Base-by-base conservation (phyloP, 805 yeast genomes). In the Blastobotrys attinorum region DNA sequence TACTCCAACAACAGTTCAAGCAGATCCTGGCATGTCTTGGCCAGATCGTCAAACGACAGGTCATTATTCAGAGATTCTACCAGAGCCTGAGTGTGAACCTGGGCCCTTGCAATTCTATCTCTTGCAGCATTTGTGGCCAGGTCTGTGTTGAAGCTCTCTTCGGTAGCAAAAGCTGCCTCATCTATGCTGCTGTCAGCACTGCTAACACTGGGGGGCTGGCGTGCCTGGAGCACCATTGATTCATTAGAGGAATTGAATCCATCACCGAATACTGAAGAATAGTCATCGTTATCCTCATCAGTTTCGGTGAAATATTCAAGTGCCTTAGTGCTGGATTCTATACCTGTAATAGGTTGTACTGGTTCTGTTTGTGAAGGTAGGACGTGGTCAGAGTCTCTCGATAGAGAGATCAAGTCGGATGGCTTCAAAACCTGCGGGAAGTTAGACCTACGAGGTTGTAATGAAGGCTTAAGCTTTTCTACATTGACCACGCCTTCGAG, bases 211-310 rank as follows among this genome's bases (percentile, higher is more conserved):
- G 22, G 22, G 29, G 22, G 15, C 3, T n/a, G 21, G 29, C 29
- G 29, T 25, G 29, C 10, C 29, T 25, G 29, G 10, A 25, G 11
- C 5, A 36, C n/a, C 13, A 18, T 34, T 13, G 29, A 16, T 21
- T 35, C 40, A 10, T 36, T 25, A 4, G 44, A 33, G 15, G 8
- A 18, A 18, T 15, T 16, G 8, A 21, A 10, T 7, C 32, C 40
- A 16, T 32, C 33, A 15, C 50, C 49, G n/a, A 52, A 47, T 20
- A 46, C 49, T 5, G 44, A 40, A 6, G 55, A 39, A 29, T 45
- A 53, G 32, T 55, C 58, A 16, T 46, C 53, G 16, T 39, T 45
- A 2, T 46, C 51, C 4, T 48, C 52, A 10, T 51, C 52, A 13
- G 31, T 43, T 10, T 49, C 49, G 8, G 29, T 31, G 22, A 23